phyloP scores from a whole-genome alignment of 2,329 filamentous ascomycete genomes.

The Grosmannia serpens region DNA sequence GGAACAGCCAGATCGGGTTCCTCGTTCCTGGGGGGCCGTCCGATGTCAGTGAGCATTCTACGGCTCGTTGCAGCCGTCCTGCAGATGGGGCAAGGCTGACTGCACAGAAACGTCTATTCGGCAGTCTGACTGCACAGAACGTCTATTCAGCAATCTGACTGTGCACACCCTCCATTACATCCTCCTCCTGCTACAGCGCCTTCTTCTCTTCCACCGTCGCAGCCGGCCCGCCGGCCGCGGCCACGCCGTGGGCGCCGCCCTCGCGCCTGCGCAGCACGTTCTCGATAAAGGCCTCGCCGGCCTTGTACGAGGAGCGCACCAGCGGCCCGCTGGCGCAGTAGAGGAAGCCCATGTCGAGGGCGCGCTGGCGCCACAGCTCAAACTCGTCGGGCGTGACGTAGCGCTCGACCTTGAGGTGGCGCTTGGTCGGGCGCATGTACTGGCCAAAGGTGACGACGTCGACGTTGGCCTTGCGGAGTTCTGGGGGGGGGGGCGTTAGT shows the following conservation, averaged over 20 bases:
- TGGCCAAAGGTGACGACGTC: slow-evolving; percentile 99
- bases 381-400: slow-evolving; percentile 89
- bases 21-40: too few species aligned
- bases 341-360: slow-evolving; percentile 89
- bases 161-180: background rate
- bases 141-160: too few species aligned
- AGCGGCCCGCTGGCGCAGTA: slow-evolving; percentile 92
- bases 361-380: slow-evolving; percentile 80
- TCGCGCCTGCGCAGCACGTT: slow-evolving; percentile 85
- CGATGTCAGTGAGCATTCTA: too few species aligned
- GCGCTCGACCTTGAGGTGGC: slow-evolving; percentile 92
- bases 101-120: too few species aligned
- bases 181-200: background rate
- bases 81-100: too few species aligned
- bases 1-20: too few species aligned
- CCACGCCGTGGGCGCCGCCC: slow-evolving; percentile 23
- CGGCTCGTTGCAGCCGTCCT: too few species aligned
- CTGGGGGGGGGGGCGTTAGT: slow-evolving; percentile 23
- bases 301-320: slow-evolving; percentile 93
- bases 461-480: slow-evolving; percentile 68
- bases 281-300: slow-evolving; percentile 96
- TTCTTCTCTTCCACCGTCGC: background rate
- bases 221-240: background rate
- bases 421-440: slow-evolving; percentile 98
- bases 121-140: too few species aligned